A percentile compares a stretch with the other conserved stretches of the same genome.
These are phyloP conservation scores for Meira miltonrushii DNA, from an alignment of 1,284 basidiomycete species.

Conservation along the genomic window DNA sequence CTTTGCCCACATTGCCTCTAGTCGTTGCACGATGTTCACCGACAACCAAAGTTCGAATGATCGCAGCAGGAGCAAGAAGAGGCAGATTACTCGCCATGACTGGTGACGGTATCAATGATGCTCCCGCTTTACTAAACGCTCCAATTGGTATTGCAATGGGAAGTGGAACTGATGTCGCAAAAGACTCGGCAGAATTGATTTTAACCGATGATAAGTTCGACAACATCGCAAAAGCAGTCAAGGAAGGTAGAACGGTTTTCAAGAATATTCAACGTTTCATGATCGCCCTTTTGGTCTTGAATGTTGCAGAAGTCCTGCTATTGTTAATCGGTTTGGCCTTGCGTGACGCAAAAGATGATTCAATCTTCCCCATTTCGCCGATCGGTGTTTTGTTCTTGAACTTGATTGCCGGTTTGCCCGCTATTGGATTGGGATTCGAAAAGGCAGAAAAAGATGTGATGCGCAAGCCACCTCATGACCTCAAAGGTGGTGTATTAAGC, in stretches of 20 bases:
- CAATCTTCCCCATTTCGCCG: slow-evolving; percentile 40
- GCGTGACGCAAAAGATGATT: slow-evolving; percentile 33
- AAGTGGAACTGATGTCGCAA: slow-evolving; percentile 67
- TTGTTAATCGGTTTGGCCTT: slow-evolving; percentile 42
- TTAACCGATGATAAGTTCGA: slow-evolving; percentile 45
- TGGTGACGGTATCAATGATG: slow-evolving; percentile 61
- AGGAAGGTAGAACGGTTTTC: slow-evolving; percentile 42
- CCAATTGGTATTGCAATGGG: slow-evolving; percentile 63
- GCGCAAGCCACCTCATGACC: slow-evolving; percentile 36
- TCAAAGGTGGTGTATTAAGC: slow-evolving; percentile 36
- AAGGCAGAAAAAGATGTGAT: slow-evolving; percentile 36
- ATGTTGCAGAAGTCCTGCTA: slow-evolving; percentile 44
- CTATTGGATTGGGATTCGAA: slow-evolving; percentile 44
- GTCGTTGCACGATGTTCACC: slow-evolving; percentile 46
- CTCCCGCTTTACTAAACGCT: slow-evolving; percentile 60
- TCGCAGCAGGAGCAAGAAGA: slow-evolving; percentile 33
- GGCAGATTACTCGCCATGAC: slow-evolving; percentile 35
- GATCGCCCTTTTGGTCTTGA: slow-evolving; percentile 41
- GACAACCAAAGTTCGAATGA: slow-evolving; percentile 46
- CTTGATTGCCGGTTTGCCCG: slow-evolving; percentile 44
- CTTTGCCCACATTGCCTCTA: slow-evolving; percentile 29
- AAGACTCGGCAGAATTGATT: slow-evolving; percentile 55
- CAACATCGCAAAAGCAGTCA: slow-evolving; percentile 40
- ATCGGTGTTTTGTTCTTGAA: slow-evolving; percentile 44
- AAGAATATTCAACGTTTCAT: slow-evolving; percentile 47